Conservation (phyloP, 768 basidiomycete species). For the Suillus bovinus region DNA sequence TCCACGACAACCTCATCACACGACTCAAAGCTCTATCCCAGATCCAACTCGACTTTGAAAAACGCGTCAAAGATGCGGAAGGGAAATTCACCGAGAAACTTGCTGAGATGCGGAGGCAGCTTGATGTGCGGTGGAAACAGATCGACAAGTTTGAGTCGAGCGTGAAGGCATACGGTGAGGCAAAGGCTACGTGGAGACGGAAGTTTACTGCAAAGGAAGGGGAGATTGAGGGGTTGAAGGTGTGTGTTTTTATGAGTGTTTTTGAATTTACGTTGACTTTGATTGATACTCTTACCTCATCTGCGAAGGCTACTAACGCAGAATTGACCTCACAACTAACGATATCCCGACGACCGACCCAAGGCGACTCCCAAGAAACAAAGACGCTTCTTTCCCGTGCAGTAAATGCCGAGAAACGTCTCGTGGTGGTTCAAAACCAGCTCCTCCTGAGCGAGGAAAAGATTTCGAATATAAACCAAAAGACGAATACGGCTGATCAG, state of each 20-base stretch:
- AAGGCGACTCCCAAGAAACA: constrained; percentile 67
- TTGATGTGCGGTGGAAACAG: constrained; percentile 87
- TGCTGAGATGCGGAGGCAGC: constrained; percentile 77
- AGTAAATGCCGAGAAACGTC: constrained; percentile 82
- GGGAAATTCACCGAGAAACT: constrained; percentile 70
- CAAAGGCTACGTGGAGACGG: constrained; percentile 81
- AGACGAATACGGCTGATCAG: constrained; percentile 67
- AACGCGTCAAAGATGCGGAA: constrained; percentile 79
- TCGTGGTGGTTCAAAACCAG: constrained; percentile 85
- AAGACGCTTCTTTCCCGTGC: constrained; percentile 71
- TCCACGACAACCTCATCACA: constrained; percentile 92
- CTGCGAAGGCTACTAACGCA: constrained; percentile 60
- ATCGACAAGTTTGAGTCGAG: constrained; percentile 91
- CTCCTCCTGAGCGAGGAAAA: constrained; percentile 83
- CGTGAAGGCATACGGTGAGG: constrained; percentile 78
- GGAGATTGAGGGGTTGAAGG: constrained; percentile 88
- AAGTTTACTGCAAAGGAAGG: constrained; percentile 83
- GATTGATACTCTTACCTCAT: not conserved
- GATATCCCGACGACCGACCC: constrained; percentile 56
- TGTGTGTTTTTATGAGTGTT: constrained; percentile 29
- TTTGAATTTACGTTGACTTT: constrained; percentile 4
- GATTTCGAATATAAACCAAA: constrained; percentile 70
- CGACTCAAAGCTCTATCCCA: constrained; percentile 83
- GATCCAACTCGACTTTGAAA: constrained; percentile 86
- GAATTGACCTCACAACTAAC: constrained; percentile 76